Conservation (phyloP, 192 early-diverging fungal genomes). For the Diversispora epigaea region DNA sequence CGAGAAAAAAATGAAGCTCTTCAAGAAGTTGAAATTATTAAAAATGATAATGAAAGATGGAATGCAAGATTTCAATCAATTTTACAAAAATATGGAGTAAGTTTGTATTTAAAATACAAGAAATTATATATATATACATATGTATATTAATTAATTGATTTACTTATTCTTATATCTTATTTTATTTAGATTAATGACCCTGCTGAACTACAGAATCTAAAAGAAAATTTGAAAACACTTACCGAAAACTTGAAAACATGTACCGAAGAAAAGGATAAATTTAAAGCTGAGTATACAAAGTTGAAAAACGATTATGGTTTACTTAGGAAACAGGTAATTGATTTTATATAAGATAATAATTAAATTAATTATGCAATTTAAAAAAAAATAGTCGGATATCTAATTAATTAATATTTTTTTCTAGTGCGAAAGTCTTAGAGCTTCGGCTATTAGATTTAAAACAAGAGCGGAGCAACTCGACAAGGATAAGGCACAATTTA, state of each 20-base stretch:
- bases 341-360: background rate
- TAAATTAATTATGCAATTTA: background rate
- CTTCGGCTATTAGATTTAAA: background rate
- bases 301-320: background rate
- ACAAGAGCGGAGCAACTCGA: background rate
- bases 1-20: background rate
- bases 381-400: background rate
- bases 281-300: background rate
- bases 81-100: constrained; percentile 9
- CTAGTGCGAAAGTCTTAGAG: background rate
- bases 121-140: background rate
- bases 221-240: constrained; percentile 8
- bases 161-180: background rate
- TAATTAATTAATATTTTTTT: too few species aligned
- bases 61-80: background rate
- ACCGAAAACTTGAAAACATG: background rate
- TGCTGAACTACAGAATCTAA: constrained; percentile 1
- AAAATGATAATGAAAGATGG: constrained; percentile 1
- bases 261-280: background rate
- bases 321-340: background rate
- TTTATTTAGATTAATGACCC: constrained; percentile 6
- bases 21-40: constrained; percentile 6
- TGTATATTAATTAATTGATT: background rate
- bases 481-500: background rate
- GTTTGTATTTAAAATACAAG: background rate